phyloP scores from a whole-genome alignment of 352 stramenopile genomes.

The Stephanocyclus meneghinianus region DNA sequence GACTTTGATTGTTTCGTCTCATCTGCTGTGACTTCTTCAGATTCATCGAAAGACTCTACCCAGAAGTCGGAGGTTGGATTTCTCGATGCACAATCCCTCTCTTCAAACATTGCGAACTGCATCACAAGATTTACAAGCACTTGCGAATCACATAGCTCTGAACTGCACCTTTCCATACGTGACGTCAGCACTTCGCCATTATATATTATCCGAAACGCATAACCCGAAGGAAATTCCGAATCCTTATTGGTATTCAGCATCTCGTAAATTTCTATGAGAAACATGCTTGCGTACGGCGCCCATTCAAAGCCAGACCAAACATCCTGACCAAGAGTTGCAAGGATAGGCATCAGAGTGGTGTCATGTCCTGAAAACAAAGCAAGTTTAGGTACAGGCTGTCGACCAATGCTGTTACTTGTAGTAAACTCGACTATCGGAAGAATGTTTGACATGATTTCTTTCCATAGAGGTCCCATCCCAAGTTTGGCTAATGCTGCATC shows the following conservation, averaged over 20 bases:
- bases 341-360: constrained; percentile 71
- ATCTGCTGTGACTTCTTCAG: constrained; percentile 31
- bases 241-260: constrained; percentile 29
- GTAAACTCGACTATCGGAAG: constrained; percentile 42
- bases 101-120: constrained; percentile 44
- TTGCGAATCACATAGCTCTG: constrained; percentile 66
- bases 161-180: constrained; percentile 55
- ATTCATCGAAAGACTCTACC: not conserved
- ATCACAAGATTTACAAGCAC: constrained; percentile 37
- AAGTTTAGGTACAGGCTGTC: constrained; percentile 47
- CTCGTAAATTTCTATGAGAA: constrained; percentile 69
- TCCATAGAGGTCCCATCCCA: constrained; percentile 71
- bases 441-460: constrained; percentile 76
- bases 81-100: constrained; percentile 39
- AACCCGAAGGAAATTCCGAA: constrained; percentile 40
- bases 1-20: constrained; percentile 29
- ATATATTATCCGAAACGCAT: constrained; percentile 77
- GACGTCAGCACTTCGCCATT: constrained; percentile 75
- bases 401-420: constrained; percentile 16
- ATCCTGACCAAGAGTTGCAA: constrained; percentile 61
- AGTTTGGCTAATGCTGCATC: constrained; percentile 66
- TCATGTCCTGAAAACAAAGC: constrained; percentile 76
- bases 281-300: constrained; percentile 73
- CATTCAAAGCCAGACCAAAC: constrained; percentile 63
- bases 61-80: not conserved